A percentile compares a stretch with the other conserved stretches of the same genome.
Conservation (phyloP, 1,284 basidiomycete genomes). For the Moesziomyces antarcticus region DNA sequence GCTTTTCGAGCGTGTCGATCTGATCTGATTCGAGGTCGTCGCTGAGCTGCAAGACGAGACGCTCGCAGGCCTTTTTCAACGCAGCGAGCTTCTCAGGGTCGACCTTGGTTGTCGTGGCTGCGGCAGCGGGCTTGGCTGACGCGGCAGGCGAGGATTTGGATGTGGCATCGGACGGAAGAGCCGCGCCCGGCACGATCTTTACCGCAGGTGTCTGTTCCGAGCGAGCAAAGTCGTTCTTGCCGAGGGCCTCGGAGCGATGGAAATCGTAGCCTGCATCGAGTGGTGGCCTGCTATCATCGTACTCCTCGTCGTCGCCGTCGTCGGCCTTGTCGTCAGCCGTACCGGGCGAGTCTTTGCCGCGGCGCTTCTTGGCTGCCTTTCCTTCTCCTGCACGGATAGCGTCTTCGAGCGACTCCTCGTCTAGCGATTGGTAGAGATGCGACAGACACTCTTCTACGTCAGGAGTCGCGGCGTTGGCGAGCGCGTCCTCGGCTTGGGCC, state of each 20-base stretch:
- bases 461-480: constrained; percentile 74
- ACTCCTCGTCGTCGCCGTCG: constrained; percentile 32
- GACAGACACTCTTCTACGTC: constrained; percentile 89
- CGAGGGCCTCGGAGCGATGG: constrained; percentile 30
- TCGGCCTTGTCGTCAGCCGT: constrained; percentile 23
- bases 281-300: constrained; percentile 59
- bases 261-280: constrained; percentile 51
- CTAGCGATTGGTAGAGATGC: constrained; percentile 52
- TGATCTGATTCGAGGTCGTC: constrained; percentile 42
- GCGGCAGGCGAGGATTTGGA: constrained; percentile 1
- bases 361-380: constrained; percentile 59
- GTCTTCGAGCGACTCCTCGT: constrained; percentile 75
- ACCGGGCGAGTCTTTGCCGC: constrained; percentile 28
- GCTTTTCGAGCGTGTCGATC: constrained; percentile 58
- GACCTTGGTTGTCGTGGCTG: constrained; percentile 3
- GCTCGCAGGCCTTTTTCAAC: constrained; percentile 23
- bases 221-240: constrained; percentile 35
- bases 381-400: constrained; percentile 69
- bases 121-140: not conserved
- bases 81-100: constrained; percentile 24
- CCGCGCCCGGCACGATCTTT: constrained; percentile 23
- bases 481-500: constrained; percentile 77
- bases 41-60: constrained; percentile 22
- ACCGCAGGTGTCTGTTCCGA: constrained; percentile 6
- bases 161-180: constrained; percentile 7